Base-by-base conservation (phyloP, 257 asterid species). In the Striga asiatica region DNA sequence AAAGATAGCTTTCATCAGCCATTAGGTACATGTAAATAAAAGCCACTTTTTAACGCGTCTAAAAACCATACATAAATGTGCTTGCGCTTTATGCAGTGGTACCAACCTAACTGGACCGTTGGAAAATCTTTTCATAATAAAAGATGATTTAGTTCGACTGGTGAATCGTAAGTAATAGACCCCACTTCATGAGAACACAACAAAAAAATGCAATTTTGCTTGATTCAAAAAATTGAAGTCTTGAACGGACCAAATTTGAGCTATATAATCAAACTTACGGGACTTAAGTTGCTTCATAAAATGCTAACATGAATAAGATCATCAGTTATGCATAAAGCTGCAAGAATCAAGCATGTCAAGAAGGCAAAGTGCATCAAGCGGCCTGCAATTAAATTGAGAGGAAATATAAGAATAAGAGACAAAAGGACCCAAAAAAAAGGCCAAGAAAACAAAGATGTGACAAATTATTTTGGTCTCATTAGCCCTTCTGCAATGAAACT, bases 21-120 rank as follows among this genome's bases (percentile, higher is more conserved):
- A n/a, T 32, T 42, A 49, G 56, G 65, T 38, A 65, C 57, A 48
- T 66, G 57, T 50, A 71, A 71, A 61, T 59, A 56, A 49, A 56
- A 24, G 46, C 39, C 7, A 9, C 45, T 23, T 68, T 66, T 53
- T 54, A 37, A 55, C n/a, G 54, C 28, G 48, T 45, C 6, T 34
- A 21, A 20, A 56, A 31, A 25, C 54, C 45, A 35, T 55, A 50
- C 25, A 22, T 68, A 58, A 28, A 46, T 25, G 50, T 28, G n/a
- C 48, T 18, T 41, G 8, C 11, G 21, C 22, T 17, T 41, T 41
- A 6, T 41, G 48, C 48, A 16, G 18, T 10, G 23, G 9, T 5
- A 10, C 5, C 35, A 29, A 29, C 35, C 35, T 29, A 7, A 3
- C 2, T 7, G 35, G 35, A 3, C 8, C 8, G 5, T 29, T 29